A percentile compares a stretch with the other conserved stretches of the same genome.
Evolutionary conservation across 441 rosid species (phyloP).

Genomic region (Adansonia rubrostipa): DNA sequence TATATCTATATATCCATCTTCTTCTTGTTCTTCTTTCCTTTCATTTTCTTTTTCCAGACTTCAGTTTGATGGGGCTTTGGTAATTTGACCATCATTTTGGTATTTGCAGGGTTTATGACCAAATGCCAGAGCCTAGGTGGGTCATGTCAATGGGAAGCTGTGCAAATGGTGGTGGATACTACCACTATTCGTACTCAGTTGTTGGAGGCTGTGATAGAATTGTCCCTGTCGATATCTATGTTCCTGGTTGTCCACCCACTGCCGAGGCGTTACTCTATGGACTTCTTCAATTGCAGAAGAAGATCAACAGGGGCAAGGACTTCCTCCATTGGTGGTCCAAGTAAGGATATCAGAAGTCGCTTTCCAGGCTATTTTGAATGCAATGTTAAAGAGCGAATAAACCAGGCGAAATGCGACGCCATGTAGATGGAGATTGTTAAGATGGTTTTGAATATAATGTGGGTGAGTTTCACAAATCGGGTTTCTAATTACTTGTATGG

Average conservation of each 20-base stretch:
- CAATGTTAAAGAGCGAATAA: conserved; percentile 9
- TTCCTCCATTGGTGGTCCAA: conserved; percentile 93
- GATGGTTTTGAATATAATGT: conserved; percentile 29
- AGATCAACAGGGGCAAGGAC: conserved; percentile 95
- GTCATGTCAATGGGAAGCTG: conserved; percentile 99
- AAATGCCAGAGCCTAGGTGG: conserved; percentile 99
- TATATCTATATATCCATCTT: neutral
- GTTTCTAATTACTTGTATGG: neutral
- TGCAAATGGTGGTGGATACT: conserved; percentile 98
- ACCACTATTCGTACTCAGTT: conserved; percentile 95
- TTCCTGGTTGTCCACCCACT: conserved; percentile 98
- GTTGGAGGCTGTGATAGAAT: conserved; percentile 97
- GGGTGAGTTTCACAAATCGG: neutral
- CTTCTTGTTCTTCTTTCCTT: neutral
- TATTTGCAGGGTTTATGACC: conserved; percentile 88
- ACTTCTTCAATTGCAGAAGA: conserved; percentile 93
- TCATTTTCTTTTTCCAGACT: neutral
- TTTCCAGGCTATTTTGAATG: conserved; percentile 10
- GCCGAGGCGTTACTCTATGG: conserved; percentile 97
- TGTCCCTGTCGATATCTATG: conserved; percentile 92
- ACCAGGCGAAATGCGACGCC: conserved; percentile 20
- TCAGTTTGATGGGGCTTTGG: neutral
- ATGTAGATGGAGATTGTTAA: conserved; percentile 25
- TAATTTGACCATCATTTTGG: conserved; percentile 10
- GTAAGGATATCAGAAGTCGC: conserved; percentile 37